phyloP scores from a whole-genome alignment of 371 early-diverging fungal species.

The Zopfochytrium polystomum region DNA sequence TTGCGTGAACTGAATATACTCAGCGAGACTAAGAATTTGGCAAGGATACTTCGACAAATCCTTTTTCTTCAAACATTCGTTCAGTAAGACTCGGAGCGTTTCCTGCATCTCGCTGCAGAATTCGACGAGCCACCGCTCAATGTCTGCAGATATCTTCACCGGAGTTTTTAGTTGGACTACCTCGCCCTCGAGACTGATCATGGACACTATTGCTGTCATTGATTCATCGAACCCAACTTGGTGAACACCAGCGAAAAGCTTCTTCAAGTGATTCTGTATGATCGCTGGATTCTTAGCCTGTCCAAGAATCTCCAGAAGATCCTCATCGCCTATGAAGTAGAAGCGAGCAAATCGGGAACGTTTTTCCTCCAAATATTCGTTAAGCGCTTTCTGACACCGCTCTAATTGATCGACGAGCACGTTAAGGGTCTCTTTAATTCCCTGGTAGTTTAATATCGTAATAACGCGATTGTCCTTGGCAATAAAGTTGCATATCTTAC shows the following conservation, averaged over 20 bases:
- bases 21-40: conserved; percentile 45
- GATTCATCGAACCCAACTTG: conserved; percentile 43
- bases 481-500: conserved; percentile 38
- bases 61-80: conserved; percentile 32
- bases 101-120: conserved; percentile 47
- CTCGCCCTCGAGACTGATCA: conserved; percentile 52
- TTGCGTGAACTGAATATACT: conserved; percentile 47
- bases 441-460: conserved; percentile 32
- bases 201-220: conserved; percentile 36
- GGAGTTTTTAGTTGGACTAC: conserved; percentile 38
- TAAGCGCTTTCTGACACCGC: conserved; percentile 53
- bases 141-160: conserved; percentile 44
- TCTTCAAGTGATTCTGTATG: conserved; percentile 52
- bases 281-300: conserved; percentile 50
- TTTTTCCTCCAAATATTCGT: conserved; percentile 54
- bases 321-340: conserved; percentile 59
- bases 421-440: conserved; percentile 30
- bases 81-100: conserved; percentile 35
- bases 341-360: conserved; percentile 50
- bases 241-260: conserved; percentile 54
- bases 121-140: conserved; percentile 50
- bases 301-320: conserved; percentile 55
- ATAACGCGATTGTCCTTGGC: conserved; percentile 39
- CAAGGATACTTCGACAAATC: conserved; percentile 47
- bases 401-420: conserved; percentile 52